Evolutionary conservation across 805 yeast genomes (phyloP), one percentile per base, ranked within the genome.

Genomic region (Sugiyamaella lignohabitans): DNA sequence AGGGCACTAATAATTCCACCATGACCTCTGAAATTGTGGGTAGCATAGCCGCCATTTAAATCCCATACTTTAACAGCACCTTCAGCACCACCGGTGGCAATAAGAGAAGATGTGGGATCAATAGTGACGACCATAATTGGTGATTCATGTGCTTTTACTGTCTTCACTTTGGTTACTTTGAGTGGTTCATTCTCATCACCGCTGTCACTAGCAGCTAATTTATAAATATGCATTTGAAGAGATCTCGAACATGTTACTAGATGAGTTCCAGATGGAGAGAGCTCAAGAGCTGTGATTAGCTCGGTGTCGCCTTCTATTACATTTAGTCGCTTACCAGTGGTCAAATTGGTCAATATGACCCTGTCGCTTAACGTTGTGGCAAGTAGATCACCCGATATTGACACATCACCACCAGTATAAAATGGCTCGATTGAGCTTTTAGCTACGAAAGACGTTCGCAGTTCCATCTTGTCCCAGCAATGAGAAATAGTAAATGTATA

Each of bases 61-160:
- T 93, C 99, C 83, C 95, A 88, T 1, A 93, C 94, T 39, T 86
- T 80, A 16, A 89, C 84, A 37, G 80, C 76, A 41, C 98, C 98
- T 64, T 93, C 98, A 0, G 97, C 84, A 40, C 95, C 88, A 35
- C 99, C 99, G 59, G 93, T 81, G 17, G 96, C 95, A 59, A 89
- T 78, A 32, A 93, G 70, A 2, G 95, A 80, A 2, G 95, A 82
- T 0, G 97, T 87, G 2, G 76, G 62, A 64, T 93, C 98, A 19
- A 77, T 78, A 8, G 83, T 72, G 39, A 87, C 74, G 8, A 87
- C 82, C 63, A 85, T 86, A 1, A 86, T 84, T 1, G 97, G 96
- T 1, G 96, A 82, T 2, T 71, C 72, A 47, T 71, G 75, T 5
- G 74, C 74, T 50, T 66, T 68, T 18, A 61, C 43, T 3, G 61